Conservation (phyloP, 1,139 yeast species). For the Candida pseudocylindracea region DNA sequence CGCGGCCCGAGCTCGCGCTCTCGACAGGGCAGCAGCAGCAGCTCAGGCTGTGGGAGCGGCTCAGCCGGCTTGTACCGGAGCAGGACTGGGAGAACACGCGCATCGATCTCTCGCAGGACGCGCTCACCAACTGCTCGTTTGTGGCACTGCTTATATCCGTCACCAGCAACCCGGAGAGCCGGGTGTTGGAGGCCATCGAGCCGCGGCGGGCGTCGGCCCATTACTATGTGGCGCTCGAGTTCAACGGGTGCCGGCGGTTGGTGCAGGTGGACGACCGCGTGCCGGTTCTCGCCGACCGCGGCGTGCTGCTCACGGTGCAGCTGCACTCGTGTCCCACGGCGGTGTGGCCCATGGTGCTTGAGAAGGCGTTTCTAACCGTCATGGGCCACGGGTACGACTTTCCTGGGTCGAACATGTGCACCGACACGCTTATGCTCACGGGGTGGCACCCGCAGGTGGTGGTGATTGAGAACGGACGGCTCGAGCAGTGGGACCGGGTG, state of each 20-base stretch:
- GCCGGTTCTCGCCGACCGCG: slow-evolving; percentile 9
- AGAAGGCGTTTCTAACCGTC: slow-evolving; percentile 50
- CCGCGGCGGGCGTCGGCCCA: too few species aligned
- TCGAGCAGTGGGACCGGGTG: too few species aligned
- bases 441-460: slow-evolving; percentile 63
- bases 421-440: slow-evolving; percentile 38
- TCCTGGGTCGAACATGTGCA: slow-evolving; percentile 58
- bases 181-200: slow-evolving; percentile 3
- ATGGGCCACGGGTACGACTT: slow-evolving; percentile 41
- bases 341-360: slow-evolving; percentile 54
- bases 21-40: too few species aligned
- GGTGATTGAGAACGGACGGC: slow-evolving; percentile 4
- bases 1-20: too few species aligned
- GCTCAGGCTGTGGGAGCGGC: too few species aligned
- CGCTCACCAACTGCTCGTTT: slow-evolving; percentile 53
- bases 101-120: slow-evolving; percentile 23
- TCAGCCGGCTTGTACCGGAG: too few species aligned
- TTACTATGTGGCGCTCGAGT: slow-evolving; percentile 7
- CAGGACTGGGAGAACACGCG: too few species aligned
- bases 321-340: slow-evolving; percentile 5
- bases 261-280: slow-evolving; percentile 27
- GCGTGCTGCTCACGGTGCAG: slow-evolving; percentile 18
- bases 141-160: slow-evolving; percentile 40
- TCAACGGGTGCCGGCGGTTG: slow-evolving; percentile 38
- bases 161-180: slow-evolving; percentile 2